A percentile compares a stretch with the other conserved stretches of the same genome.
Evolutionary conservation across 768 basidiomycete species (phyloP).

Genomic region (Phylloporus sp.): DNA sequence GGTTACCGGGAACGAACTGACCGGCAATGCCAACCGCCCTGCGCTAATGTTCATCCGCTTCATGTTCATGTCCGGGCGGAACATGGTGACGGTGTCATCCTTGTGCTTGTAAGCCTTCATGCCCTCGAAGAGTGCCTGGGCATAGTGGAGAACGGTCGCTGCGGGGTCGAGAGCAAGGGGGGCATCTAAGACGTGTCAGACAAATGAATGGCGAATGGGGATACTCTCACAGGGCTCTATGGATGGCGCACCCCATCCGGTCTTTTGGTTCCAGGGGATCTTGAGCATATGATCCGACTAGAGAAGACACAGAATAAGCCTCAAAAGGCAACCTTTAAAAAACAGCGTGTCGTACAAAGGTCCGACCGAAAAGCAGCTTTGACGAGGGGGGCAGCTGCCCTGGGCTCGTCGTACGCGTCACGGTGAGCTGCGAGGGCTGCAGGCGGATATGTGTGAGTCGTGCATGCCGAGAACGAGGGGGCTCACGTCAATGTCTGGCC

Average conservation of each 20-base stretch:
- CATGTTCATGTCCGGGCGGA: conserved; percentile 98
- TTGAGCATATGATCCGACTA: conserved; percentile 88
- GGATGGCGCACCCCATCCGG: conserved; percentile 80
- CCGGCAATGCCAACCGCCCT: conserved; percentile 69
- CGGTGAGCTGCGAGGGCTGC: conserved; percentile 52
- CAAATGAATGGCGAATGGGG: background rate
- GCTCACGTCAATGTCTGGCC: conserved; percentile 52
- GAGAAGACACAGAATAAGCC: conserved; percentile 4
- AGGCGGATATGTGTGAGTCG: background rate
- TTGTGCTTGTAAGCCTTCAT: conserved; percentile 88
- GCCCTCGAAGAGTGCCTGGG: conserved; percentile 87
- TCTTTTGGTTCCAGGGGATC: conserved; percentile 62
- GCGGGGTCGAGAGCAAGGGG: conserved; percentile 25
- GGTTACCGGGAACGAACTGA: conserved; percentile 30
- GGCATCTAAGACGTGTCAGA: conserved; percentile 17
- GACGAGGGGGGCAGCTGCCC: conserved; percentile 61
- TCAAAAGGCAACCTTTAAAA: conserved; percentile 2
- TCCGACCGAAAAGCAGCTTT: conserved; percentile 77
- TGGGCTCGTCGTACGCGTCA: conserved; percentile 48
- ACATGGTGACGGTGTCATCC: conserved; percentile 72
- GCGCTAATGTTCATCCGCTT: conserved; percentile 90
- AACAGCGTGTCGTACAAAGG: conserved; percentile 54
- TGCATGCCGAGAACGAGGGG: background rate
- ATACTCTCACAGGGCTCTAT: conserved; percentile 74
- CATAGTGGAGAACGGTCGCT: conserved; percentile 87